Base-by-base conservation (phyloP, 192 early-diverging fungal species). In the Allomyces macrogynus region DNA sequence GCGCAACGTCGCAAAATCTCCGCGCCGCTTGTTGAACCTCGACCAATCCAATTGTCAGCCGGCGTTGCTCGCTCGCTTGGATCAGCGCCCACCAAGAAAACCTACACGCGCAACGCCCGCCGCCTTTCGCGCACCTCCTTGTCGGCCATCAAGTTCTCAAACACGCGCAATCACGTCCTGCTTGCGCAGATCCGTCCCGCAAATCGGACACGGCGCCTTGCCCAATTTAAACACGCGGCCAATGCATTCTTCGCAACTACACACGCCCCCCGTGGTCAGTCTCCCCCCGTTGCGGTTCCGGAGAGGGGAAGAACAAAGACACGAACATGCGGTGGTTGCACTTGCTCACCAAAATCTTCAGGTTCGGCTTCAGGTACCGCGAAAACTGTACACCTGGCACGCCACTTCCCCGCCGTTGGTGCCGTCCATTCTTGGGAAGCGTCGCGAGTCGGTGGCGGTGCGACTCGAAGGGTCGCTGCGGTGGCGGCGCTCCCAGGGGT, bases 311-410 rank as follows among this genome's bases (percentile, higher is more conserved):
- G 11, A 60, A n/a, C 16, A 61, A 9, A 5, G 57, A 7, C 24
- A 4, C 76, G 43, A 76, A 88, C 91, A 97, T 89, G 72, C 88
- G 91, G 79, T 97, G 93, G 73, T 90, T 93, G 73, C 95, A 97
- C 12, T 89, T 89, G 43, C 87, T 84, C 23, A 93, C 92, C n/a
- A 92, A 77, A 32, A 97, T 80, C 71, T 84, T 87, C 80, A 97
- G 83, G 66, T 79, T 79, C 24, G 85, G 85, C 65, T 88, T 91
- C 49, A 97, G 77, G 73, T 92, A 95, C 67, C 87, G 79, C 61
- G 86, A 82, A 63, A 84, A 87, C 66, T 84, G 74, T 92, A 97
- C 22, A 93, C 85, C 40, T 86, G 88, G 54, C 88, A 90, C 0
- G 67, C 27, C 63, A 75, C 77, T 32, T 75, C 72, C 8, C 70